These are phyloP conservation scores for Aspergillaceae sp. DNA, from an alignment of 2,329 filamentous ascomycete genomes.

Conservation along the genomic window DNA sequence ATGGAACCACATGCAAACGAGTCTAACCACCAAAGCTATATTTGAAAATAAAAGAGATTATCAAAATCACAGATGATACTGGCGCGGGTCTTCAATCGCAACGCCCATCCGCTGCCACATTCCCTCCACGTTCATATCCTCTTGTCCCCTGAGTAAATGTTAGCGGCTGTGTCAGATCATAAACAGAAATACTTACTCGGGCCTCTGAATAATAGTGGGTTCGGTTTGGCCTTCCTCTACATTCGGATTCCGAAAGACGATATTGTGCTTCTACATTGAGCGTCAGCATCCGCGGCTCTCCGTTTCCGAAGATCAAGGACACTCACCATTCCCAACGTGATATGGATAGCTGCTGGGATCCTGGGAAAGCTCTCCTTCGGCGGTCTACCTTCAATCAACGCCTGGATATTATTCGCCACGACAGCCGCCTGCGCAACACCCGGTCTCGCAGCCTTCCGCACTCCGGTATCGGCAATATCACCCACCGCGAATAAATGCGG, in stretches of 20 bases:
- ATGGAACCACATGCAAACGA: not conserved
- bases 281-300: constrained; percentile 1
- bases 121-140: constrained; percentile 31
- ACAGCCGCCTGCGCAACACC: constrained; percentile 24
- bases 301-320: not conserved
- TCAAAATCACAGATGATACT: constrained; percentile 25
- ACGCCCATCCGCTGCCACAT: constrained; percentile 29
- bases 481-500: constrained; percentile 27
- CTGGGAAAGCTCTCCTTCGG: constrained; percentile 18
- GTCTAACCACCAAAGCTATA: not conserved
- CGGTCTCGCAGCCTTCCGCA: constrained; percentile 28
- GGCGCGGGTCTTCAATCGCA: constrained; percentile 17
- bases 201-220: constrained; percentile 22
- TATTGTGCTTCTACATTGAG: constrained; percentile 24
- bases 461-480: constrained; percentile 29
- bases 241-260: constrained; percentile 31
- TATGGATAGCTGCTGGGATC: constrained; percentile 25
- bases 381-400: constrained; percentile 21
- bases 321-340: constrained; percentile 28
- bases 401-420: constrained; percentile 25
- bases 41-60: not conserved
- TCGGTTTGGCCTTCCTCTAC: constrained; percentile 25
- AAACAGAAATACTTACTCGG: constrained; percentile 20
- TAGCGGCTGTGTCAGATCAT: constrained; percentile 4
- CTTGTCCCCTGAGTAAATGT: constrained; percentile 20